Base-by-base conservation (phyloP, 257 asterid species). In the Solanum phureja region DNA sequence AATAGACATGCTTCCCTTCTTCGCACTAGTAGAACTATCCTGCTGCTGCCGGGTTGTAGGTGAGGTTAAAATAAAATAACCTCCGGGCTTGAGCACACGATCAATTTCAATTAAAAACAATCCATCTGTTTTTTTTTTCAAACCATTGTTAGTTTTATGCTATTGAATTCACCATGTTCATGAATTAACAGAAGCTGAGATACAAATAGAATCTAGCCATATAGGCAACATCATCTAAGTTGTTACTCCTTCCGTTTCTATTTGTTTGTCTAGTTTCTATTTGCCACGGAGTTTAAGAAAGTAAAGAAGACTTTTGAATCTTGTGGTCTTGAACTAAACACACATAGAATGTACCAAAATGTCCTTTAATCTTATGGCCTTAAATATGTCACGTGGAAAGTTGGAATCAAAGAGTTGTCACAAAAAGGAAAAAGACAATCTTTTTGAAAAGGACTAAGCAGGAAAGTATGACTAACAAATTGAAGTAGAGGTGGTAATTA, bases 41-140 rank as follows among this genome's bases (percentile, higher is more conserved):
- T 93, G 94, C 89, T 88, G 94, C 89, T 88, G 94, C 90, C 89
- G 92, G 90, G 94, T 93, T 87, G 90, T 88, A 73, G 98, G 96
- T 83, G 98, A 93, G 90, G 98, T 95, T 89, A 97, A 90, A 85
- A 95, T 96, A 90, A 97, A 89, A 93, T 95, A 97, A 88, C 98
- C 98, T 89, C 99, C 99, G 6, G 99, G 99, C 94, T 91, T 97
- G 91, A 95, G 96, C 77, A 97, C 86, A 89, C 99, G 95, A 87
- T 97, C 98, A 83, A 94, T 95, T 92, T 97, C 99, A 84, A 95
- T 91, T 85, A 97, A 97, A 85, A 92, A 91, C 88, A 93, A 86
- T 42, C 99, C 98, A 91, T 92, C 98, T 97, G 98, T 89, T 69
- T 95, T 98, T 87, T 82, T 62, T 56, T 92, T 58, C 89, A 87